Base-by-base conservation (phyloP, 2,329 filamentous ascomycete genomes). In the Apiospora aurea region DNA sequence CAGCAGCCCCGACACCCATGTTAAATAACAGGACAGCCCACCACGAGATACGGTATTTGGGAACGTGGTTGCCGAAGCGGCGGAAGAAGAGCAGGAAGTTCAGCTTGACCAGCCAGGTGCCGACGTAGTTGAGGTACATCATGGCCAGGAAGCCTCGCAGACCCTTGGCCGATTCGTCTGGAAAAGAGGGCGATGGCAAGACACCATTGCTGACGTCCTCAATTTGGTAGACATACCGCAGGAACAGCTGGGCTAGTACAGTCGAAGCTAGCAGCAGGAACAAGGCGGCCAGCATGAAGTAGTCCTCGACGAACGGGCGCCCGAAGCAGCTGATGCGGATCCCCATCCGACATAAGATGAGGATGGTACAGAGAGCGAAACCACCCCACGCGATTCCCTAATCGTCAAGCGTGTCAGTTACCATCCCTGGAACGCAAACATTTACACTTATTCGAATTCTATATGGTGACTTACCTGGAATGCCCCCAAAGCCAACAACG, bases 81-180 rank as follows among this genome's bases (percentile, higher is more conserved):
- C 29, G 53, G 44, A 75, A 75, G 49, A 75, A 75, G 13, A 73
- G 5, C 18, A 75, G 29, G 49, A 75, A 75, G 47, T 64, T 75
- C 26, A 75, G 29, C 29, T 75, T 75, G 70, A 75, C 69, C 1
- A 70, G 80, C 82, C 34, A 80, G 75, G 71, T 80, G 73, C 29
- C 74, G 29, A 68, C 43, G 41, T 53, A 51, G 44, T 8, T 38
- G 41, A 72, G 67, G 38, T 21, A 46, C 43, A 44, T 44, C 43
- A 44, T 44, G 16, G 43, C 13, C 43, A 44, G 13, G 13, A 44
- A 44, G 43, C 43, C 43, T 11, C 43, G 43, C 3, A 44, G 43
- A 6, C 43, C 43, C 43, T 44, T 44, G 43, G 43, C 11, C 1
- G 43, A 16, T 16, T 44, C 43, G 18, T 44, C 43, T 44, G 71